These are phyloP conservation scores for Themeda triandra DNA, from an alignment of 176 grass and related monocot genomes.

Conservation along the genomic window DNA sequence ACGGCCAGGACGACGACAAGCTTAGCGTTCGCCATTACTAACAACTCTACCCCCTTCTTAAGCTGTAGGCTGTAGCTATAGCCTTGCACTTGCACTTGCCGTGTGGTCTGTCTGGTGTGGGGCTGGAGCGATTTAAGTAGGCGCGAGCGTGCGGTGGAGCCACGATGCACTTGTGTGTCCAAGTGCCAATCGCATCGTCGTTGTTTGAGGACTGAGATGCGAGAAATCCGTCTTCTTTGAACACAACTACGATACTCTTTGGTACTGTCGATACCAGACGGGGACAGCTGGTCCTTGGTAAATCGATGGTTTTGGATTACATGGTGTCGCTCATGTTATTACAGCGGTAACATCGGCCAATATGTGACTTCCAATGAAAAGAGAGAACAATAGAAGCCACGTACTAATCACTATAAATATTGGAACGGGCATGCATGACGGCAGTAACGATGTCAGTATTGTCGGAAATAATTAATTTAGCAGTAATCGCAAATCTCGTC, in stretches of 20 bases:
- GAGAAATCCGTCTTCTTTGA: not conserved
- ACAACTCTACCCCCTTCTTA: not conserved
- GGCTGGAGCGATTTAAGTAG: slow-evolving; percentile 9
- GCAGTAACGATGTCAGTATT: no score
- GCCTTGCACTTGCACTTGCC: not conserved
- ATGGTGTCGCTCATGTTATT: not conserved
- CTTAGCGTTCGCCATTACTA: slow-evolving; percentile 10
- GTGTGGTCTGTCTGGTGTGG: not conserved
- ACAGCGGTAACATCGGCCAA: slow-evolving; percentile 8
- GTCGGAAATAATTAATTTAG: no score
- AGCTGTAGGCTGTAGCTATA: not conserved
- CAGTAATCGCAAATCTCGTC: no score
- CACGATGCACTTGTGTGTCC: not conserved
- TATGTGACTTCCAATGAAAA: not conserved
- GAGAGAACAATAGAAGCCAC: not conserved
- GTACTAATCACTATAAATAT: no score
- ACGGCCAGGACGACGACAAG: not conserved
- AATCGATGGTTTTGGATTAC: slow-evolving; percentile 2
- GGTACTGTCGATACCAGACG: not conserved
- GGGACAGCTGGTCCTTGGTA: not conserved
- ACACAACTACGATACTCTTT: not conserved
- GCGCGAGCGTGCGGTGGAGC: not conserved
- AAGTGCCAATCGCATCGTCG: not conserved
- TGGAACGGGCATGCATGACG: no score
- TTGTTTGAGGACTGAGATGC: not conserved